Conservation (phyloP, 192 early-diverging fungal genomes). For the Mortierella hygrophila region DNA sequence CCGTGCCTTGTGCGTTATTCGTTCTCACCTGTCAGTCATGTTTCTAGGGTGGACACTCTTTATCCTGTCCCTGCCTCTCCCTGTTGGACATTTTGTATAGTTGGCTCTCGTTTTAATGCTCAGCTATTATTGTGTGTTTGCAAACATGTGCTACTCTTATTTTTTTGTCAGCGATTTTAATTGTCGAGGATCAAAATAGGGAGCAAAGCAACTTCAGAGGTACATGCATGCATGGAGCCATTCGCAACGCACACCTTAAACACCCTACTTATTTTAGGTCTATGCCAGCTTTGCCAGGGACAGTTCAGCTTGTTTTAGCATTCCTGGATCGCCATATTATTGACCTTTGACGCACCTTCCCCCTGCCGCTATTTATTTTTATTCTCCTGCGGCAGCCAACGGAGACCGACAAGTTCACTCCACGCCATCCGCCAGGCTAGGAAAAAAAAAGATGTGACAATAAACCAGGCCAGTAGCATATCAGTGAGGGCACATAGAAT, state of each 20-base stretch:
- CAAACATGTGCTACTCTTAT: not conserved
- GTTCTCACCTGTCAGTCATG: not conserved
- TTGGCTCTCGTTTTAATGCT: not conserved
- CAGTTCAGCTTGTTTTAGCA: not conserved
- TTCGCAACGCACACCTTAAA: not conserved
- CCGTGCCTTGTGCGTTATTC: not conserved
- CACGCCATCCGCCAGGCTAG: not conserved
- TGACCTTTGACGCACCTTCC: not conserved
- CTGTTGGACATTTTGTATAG: not conserved
- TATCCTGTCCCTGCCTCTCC: not conserved
- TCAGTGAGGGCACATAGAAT: not conserved
- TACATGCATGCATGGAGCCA: not conserved
- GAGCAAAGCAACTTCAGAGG: not conserved
- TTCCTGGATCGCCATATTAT: not conserved
- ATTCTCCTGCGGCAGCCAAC: not conserved
- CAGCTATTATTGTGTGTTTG: not conserved
- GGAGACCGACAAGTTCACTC: not conserved
- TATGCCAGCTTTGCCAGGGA: not conserved
- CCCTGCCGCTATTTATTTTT: not conserved
- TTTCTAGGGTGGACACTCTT: not conserved
- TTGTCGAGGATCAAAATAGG: not conserved
- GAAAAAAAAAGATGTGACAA: not conserved
- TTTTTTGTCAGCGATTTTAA: not conserved
- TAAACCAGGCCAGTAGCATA: not conserved
- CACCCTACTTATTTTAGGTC: not conserved